Evolutionary conservation across 192 early-diverging fungal species (phyloP).

Genomic region (Nowakowskiella sp.): DNA sequence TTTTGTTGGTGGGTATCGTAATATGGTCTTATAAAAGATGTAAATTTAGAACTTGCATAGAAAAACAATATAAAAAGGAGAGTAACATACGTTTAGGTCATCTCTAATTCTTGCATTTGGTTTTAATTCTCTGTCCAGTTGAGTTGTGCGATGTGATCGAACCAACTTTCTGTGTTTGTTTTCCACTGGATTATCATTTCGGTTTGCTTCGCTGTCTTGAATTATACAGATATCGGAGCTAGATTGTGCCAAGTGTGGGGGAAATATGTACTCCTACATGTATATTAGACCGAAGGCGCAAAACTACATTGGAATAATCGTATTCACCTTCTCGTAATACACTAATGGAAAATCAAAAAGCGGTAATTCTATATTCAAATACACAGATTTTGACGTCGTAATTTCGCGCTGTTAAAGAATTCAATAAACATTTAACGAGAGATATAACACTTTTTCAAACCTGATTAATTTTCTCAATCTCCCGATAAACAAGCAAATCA

Average conservation of each 20-base stretch:
- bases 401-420: constrained; percentile 33
- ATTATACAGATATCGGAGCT: constrained; percentile 42
- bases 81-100: constrained; percentile 72
- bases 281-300: background rate
- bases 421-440: background rate
- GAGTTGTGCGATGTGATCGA: constrained; percentile 81
- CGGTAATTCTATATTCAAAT: constrained; percentile 83
- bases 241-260: constrained; percentile 11
- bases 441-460: constrained; percentile 18
- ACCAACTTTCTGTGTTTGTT: constrained; percentile 85
- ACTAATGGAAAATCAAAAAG: constrained; percentile 97
- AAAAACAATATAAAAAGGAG: constrained; percentile 1
- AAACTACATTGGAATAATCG: background rate
- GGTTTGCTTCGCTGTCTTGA: constrained; percentile 73
- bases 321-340: constrained; percentile 68
- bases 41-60: background rate
- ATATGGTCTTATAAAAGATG: constrained; percentile 56
- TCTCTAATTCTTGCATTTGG: constrained; percentile 94
- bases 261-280: constrained; percentile 49
- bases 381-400: constrained; percentile 51
- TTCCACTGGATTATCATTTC: constrained; percentile 88
- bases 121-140: constrained; percentile 89
- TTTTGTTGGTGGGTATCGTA: constrained; percentile 88
- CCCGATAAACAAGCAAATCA: constrained; percentile 79
- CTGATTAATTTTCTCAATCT: constrained; percentile 76